These are phyloP conservation scores for Kwoniella botswanensis DNA, from an alignment of 768 basidiomycete species.

Conservation along the genomic window DNA sequence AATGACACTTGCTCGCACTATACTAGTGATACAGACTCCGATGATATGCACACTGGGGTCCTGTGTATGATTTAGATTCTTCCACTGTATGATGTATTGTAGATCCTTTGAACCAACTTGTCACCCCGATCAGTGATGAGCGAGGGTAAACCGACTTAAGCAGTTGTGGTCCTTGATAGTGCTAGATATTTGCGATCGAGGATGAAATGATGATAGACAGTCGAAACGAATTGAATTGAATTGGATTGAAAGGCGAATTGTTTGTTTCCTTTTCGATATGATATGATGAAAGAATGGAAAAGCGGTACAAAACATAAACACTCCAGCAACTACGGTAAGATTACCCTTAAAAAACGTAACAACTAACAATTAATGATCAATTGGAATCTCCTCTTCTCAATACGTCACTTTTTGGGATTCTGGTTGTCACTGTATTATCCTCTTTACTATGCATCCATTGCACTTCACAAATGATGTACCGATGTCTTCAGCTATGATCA, in stretches of 20 bases:
- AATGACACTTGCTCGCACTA: not conserved
- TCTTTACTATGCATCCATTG: no score
- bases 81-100: not conserved
- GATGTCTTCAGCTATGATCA: no score
- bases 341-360: not conserved
- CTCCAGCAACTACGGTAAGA: not conserved
- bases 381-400: not conserved
- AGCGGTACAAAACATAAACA: not conserved
- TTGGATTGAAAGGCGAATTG: no score
- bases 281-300: not conserved
- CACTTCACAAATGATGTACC: no score
- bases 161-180: no score
- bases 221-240: no score
- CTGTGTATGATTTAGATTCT: not conserved
- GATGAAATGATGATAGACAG: no score
- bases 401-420: not conserved
- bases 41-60: not conserved
- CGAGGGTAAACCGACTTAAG: not conserved
- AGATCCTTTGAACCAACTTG: conserved; percentile 9
- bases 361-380: not conserved
- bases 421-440: no score
- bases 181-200: no score
- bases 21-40: not conserved
- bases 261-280: not conserved
- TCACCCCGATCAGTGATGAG: not conserved